A percentile compares a stretch with the other conserved stretches of the same genome.
Conservation (phyloP, 2,329 filamentous ascomycete species). For the Xylariales sp. region DNA sequence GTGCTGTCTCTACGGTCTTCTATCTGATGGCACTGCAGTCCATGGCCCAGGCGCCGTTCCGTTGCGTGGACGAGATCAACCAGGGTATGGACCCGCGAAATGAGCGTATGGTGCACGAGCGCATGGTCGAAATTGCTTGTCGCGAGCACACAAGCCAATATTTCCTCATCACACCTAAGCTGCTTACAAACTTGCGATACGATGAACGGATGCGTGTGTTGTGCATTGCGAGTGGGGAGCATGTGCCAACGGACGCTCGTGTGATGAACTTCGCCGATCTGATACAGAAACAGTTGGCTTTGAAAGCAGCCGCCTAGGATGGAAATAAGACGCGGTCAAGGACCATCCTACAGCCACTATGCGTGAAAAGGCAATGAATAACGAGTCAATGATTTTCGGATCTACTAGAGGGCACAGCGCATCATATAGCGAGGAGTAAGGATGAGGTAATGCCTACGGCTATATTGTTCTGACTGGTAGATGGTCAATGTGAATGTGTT, state of each 20-base stretch:
- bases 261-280: slow-evolving; percentile 46
- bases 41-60: slow-evolving; percentile 90
- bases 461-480: no score
- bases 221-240: slow-evolving; percentile 87
- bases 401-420: no score
- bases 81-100: slow-evolving; percentile 99
- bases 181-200: slow-evolving; percentile 81
- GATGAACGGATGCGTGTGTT: slow-evolving; percentile 88
- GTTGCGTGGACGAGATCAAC: slow-evolving; percentile 98
- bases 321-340: no score
- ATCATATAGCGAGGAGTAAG: no score
- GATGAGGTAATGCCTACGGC: no score
- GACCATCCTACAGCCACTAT: no score
- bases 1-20: slow-evolving; percentile 95
- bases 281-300: slow-evolving; percentile 32
- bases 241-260: slow-evolving; percentile 52
- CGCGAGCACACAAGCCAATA: slow-evolving; percentile 77
- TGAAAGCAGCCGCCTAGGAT: slow-evolving; percentile 17
- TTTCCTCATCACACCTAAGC: slow-evolving; percentile 96
- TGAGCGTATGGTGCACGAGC: slow-evolving; percentile 95
- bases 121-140: slow-evolving; percentile 97
- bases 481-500: no score
- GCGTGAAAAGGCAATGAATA: no score
- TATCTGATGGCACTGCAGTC: slow-evolving; percentile 97
- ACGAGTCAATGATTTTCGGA: no score